Evolutionary conservation across 2,329 filamentous ascomycete species (phyloP), one percentile per base, ranked within the genome.

Genomic region (Beauveria pseudobassiana): DNA sequence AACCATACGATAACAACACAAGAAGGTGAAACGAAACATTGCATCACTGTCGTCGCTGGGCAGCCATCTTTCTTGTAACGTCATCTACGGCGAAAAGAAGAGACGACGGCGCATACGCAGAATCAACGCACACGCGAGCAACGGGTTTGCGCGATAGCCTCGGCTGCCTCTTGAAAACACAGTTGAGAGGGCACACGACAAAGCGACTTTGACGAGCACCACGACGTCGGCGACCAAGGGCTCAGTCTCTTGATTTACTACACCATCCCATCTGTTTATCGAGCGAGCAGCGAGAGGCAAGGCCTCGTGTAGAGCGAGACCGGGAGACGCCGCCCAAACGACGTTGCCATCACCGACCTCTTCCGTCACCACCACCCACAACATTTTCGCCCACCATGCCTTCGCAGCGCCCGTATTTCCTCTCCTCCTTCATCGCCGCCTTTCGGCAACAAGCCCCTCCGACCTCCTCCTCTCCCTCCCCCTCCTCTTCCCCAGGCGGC

Each of bases 401-500:
- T 53, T 80, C 80, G 42, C 80, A 83, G 68, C 78, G 80, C 55
- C 80, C 81, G 52, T 83, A 79, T 71, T 82, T 83, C 74, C 78
- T 83, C 68, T 81, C 81, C 52, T 80, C 78, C 68, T 82, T 83
- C 74, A 77, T 83, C 71, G 78, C 80, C 70, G 79, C 81, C 71
- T 82, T 83, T 69, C 79, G 81, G 57, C 79, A 80, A 62, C 78
- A 78, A 70, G 73, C 14, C 72, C 77, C 22, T 66, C 76, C 48
- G 68, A 72, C 69, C 70, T 69, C 67, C 70, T 68, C 67, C 40
- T 62, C 65, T 5, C 12, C 34, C 34, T 38, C 34, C 34, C 14
- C 34, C 12, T 38, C 34, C 2, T 16, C 34, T 38, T 38, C 34
- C 34, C 12, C 12, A 38, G 76, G 77, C 65, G 62, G 16, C 54